Conservation (phyloP, 2,329 filamentous ascomycete species). For the Arthrinium puccinioides region DNA sequence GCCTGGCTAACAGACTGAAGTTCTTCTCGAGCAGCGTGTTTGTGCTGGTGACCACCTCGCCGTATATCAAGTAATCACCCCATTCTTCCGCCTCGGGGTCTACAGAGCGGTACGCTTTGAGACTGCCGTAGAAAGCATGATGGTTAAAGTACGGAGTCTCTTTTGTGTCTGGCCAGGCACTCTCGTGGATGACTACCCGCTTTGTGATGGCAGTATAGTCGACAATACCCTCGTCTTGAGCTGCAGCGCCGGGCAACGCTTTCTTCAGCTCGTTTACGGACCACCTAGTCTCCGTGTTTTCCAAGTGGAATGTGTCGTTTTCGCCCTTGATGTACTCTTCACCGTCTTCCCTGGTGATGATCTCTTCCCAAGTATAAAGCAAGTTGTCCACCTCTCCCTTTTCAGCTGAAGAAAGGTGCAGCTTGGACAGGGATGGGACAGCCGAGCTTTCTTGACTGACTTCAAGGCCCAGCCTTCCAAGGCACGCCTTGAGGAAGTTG, state of each 20-base stretch:
- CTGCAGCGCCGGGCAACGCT: slow-evolving; percentile 33
- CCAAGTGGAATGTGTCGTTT: slow-evolving; percentile 74
- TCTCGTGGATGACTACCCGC: slow-evolving; percentile 65
- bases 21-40: slow-evolving; percentile 94
- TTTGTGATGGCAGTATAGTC: slow-evolving; percentile 73
- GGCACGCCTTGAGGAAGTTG: slow-evolving; percentile 70
- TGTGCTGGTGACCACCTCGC: slow-evolving; percentile 87
- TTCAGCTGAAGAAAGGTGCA: slow-evolving; percentile 71
- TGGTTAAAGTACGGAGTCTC: slow-evolving; percentile 86
- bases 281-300: slow-evolving; percentile 58
- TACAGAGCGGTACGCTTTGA: slow-evolving; percentile 58
- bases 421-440: slow-evolving; percentile 70
- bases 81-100: slow-evolving; percentile 56
- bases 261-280: slow-evolving; percentile 47
- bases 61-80: slow-evolving; percentile 75
- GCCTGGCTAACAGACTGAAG: slow-evolving; percentile 61
- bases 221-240: slow-evolving; percentile 42
- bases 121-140: slow-evolving; percentile 64
- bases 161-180: slow-evolving; percentile 57
- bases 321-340: slow-evolving; percentile 72
- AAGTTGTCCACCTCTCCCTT: slow-evolving; percentile 60
- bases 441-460: slow-evolving; percentile 62
- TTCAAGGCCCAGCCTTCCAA: slow-evolving; percentile 75
- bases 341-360: slow-evolving; percentile 57
- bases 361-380: slow-evolving; percentile 57